Evolutionary conservation across 345 rosid species (phyloP).

Genomic region (Moricandia arvensis): DNA sequence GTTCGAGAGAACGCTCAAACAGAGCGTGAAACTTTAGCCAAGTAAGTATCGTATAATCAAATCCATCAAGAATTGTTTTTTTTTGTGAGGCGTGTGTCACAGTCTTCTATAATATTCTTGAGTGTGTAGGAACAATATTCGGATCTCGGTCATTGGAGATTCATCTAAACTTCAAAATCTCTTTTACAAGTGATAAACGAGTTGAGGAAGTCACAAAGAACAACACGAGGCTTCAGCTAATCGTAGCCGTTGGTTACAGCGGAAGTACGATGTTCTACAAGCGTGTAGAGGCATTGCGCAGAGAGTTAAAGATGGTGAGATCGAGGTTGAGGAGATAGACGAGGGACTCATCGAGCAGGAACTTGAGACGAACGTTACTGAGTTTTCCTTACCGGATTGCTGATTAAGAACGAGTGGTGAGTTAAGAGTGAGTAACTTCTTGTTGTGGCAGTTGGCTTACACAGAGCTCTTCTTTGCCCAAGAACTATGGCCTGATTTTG

Average conservation of each 20-base stretch:
- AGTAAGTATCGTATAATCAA: slow-evolving; percentile 37
- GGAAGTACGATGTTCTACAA: slow-evolving; percentile 64
- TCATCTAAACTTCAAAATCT: slow-evolving; percentile 54
- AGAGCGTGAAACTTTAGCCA: slow-evolving; percentile 43
- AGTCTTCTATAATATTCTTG: not conserved
- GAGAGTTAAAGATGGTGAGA: slow-evolving; percentile 49
- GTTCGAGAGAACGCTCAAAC: slow-evolving; percentile 49
- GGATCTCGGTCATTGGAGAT: slow-evolving; percentile 60
- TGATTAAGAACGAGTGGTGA: slow-evolving; percentile 82
- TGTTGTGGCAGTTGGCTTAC: slow-evolving; percentile 80
- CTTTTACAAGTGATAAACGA: slow-evolving; percentile 36
- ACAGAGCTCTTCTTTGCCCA: slow-evolving; percentile 69
- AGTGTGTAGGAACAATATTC: slow-evolving; percentile 30
- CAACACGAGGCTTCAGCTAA: slow-evolving; percentile 56
- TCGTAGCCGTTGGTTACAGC: slow-evolving; percentile 75
- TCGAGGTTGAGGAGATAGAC: slow-evolving; percentile 51
- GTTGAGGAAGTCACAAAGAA: slow-evolving; percentile 51
- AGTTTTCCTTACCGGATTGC: slow-evolving; percentile 62
- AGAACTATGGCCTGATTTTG: slow-evolving; percentile 81
- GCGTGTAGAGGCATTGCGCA: slow-evolving; percentile 64
- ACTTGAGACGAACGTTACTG: slow-evolving; percentile 57
- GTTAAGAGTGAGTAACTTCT: slow-evolving; percentile 76
- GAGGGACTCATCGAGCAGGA: slow-evolving; percentile 63
- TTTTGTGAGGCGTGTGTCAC: not conserved
- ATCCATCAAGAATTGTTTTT: not conserved